These are phyloP conservation scores for Sarocladium kiliense DNA, from an alignment of 2,329 filamentous ascomycete species.

Conservation along the genomic window DNA sequence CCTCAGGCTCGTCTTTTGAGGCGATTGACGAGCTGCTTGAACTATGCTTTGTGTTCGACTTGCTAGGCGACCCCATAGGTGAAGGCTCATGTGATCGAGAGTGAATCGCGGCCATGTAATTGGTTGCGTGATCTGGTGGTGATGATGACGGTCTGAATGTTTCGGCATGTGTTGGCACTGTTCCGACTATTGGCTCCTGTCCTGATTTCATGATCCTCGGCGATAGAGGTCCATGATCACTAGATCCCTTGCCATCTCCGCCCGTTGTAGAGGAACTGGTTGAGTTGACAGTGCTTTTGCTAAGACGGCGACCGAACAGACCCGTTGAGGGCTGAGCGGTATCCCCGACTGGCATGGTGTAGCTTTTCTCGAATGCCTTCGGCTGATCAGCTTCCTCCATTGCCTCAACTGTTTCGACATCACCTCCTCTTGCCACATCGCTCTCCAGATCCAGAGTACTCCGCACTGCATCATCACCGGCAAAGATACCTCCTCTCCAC, in stretches of 20 bases:
- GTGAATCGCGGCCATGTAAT: constrained; percentile 64
- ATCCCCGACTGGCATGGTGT: constrained; percentile 42
- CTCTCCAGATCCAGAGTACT: constrained; percentile 16
- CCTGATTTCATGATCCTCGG: constrained; percentile 36
- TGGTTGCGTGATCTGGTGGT: constrained; percentile 55
- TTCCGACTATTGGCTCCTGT: constrained; percentile 60
- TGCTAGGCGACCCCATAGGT: constrained; percentile 28
- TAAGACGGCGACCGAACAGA: constrained; percentile 46
- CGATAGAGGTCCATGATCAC: constrained; percentile 27
- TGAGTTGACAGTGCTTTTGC: constrained; percentile 27
- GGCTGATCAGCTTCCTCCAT: constrained; percentile 36
- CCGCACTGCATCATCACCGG: constrained; percentile 45
- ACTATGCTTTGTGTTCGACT: constrained; percentile 30
- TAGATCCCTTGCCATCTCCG: constrained; percentile 35
- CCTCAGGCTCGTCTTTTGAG: constrained; percentile 36
- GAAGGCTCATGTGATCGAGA: constrained; percentile 52
- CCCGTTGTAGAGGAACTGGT: constrained; percentile 42
- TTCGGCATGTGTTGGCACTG: constrained; percentile 63
- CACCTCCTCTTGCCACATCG: constrained; percentile 32
- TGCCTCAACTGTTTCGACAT: constrained; percentile 42
- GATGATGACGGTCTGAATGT: constrained; percentile 52
- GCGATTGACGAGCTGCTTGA: constrained; percentile 46
- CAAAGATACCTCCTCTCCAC: constrained; percentile 82
- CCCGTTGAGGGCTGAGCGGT: constrained; percentile 24
- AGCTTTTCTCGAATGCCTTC: constrained; percentile 50